phyloP scores from a whole-genome alignment of 139 green algal genomes.

The Prasinococcaceae sp. region DNA sequence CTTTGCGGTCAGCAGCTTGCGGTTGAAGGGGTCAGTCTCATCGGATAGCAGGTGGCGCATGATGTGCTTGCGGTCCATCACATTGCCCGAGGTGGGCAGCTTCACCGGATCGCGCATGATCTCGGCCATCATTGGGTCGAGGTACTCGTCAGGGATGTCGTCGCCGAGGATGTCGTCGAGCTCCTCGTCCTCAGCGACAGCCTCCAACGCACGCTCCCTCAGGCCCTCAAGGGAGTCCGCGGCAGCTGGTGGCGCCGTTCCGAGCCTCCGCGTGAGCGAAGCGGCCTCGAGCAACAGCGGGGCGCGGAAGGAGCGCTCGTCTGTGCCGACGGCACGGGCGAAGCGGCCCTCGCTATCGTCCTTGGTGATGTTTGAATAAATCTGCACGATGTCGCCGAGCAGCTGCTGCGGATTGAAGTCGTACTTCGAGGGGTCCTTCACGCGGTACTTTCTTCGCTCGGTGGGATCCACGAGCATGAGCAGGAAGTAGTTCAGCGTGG shows the following conservation, averaged over 20 bases:
- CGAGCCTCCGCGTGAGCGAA: not conserved
- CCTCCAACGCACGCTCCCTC: constrained; percentile 15
- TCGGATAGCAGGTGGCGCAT: constrained; percentile 52
- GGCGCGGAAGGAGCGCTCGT: constrained; percentile 59
- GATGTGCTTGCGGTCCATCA: constrained; percentile 72
- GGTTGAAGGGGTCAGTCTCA: constrained; percentile 73
- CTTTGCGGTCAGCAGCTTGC: constrained; percentile 42
- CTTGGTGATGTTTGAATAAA: constrained; percentile 71
- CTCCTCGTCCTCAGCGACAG: constrained; percentile 47
- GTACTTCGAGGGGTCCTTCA: constrained; percentile 72
- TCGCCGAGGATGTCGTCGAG: too few species aligned
- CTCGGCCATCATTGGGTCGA: constrained; percentile 59
- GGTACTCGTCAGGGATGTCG: constrained; percentile 84
- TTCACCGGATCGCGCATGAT: constrained; percentile 76
- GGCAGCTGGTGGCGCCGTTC: too few species aligned
- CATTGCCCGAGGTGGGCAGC: constrained; percentile 44
- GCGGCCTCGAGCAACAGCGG: constrained; percentile 24
- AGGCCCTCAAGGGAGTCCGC: too few species aligned
- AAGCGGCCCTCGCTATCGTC: constrained; percentile 48
- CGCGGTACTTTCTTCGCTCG: constrained; percentile 50
- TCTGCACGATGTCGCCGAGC: constrained; percentile 42
- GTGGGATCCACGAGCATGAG: constrained; percentile 68
- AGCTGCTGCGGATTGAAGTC: constrained; percentile 67
- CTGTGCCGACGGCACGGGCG: constrained; percentile 50
- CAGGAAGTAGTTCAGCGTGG: constrained; percentile 95